Evolutionary conservation across 371 early-diverging fungal genomes (phyloP), one percentile per base, ranked within the genome.

Genomic region (Phascolomyces articulosus): DNA sequence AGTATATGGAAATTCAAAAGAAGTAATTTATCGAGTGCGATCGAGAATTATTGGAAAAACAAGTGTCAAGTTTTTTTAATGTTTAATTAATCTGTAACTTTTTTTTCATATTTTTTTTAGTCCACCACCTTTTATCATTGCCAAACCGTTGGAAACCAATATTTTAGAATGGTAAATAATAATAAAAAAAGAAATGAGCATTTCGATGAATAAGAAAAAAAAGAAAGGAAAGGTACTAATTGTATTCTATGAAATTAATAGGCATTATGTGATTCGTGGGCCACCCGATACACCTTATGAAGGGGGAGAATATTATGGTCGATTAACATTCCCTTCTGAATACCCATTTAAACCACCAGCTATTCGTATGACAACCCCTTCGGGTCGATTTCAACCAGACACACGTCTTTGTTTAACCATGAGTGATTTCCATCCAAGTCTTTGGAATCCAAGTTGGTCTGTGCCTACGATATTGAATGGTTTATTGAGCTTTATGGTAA

Each of bases 401-500:
- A 91, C 93, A 47, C 83, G 94, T 63, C 89, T 98, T 18, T 98
- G 99, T 73, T 81, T 96, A 63, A 90, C 92, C 65, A 97, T 97
- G 96, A 92, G 92, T 69, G 96, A 97, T 83, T 97, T 94, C 74
- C 98, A 95, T 69, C 94, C 91, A 31, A 89, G 86, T 71, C 87
- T 91, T 40, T 98, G 98, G 98, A 98, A 97, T 75, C 98, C 98
- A 4, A 92, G 94, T 57, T 97, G 98, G 99, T 93, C 94, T 41
- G 97, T 97, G 9, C 78, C 96, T 6, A 96, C 98, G 0, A 97
- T 98, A 58, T 76, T 98, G 60, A 96, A 91, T 62, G 99, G 99
- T 4, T 76, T 98, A 54, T 75, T 98, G 67, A 92, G 92, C 58
- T 98, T 98, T 73, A 98, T 98, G 98, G 95, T 95, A 65, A 60